Conservation (phyloP, 768 basidiomycete species). For the Suillus subaureus region DNA sequence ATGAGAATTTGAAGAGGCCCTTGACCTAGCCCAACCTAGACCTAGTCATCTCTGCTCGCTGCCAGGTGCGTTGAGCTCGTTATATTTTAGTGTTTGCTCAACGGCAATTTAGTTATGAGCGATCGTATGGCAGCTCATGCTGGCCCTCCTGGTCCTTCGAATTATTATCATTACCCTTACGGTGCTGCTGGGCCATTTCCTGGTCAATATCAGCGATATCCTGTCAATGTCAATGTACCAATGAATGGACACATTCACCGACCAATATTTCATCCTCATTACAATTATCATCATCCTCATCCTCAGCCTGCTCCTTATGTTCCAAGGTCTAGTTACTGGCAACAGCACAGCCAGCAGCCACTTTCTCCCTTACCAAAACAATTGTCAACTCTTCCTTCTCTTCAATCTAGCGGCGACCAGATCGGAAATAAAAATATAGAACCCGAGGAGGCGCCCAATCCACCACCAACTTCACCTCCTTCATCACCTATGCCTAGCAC, state of each 20-base stretch:
- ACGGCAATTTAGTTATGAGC: background rate
- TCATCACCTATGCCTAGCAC: background rate
- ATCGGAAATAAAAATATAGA: constrained; percentile 6
- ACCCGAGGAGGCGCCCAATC: constrained; percentile 23
- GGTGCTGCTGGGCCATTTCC: constrained; percentile 19
- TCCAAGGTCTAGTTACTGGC: constrained; percentile 22
- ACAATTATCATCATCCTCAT: constrained; percentile 37
- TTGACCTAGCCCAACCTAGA: constrained; percentile 5
- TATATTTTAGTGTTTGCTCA: background rate
- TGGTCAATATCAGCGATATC: constrained; percentile 37
- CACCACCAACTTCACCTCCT: constrained; percentile 12
- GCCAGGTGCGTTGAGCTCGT: constrained; percentile 5
- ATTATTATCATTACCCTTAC: constrained; percentile 21
- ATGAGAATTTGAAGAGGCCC: constrained; percentile 7
- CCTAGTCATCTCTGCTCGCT: background rate
- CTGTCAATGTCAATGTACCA: constrained; percentile 29
- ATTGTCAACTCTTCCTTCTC: constrained; percentile 49
- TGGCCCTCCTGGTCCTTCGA: constrained; percentile 26
- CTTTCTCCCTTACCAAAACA: constrained; percentile 68
- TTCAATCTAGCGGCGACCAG: constrained; percentile 14
- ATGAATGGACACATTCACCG: constrained; percentile 40
- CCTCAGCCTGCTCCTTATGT: constrained; percentile 26
- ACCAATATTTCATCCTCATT: constrained; percentile 39
- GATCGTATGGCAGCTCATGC: background rate
- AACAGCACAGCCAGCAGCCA: constrained; percentile 38